Evolutionary conservation across 1,284 basidiomycete genomes (phyloP).

Genomic region (Apiotrichum mycotoxinovorans): DNA sequence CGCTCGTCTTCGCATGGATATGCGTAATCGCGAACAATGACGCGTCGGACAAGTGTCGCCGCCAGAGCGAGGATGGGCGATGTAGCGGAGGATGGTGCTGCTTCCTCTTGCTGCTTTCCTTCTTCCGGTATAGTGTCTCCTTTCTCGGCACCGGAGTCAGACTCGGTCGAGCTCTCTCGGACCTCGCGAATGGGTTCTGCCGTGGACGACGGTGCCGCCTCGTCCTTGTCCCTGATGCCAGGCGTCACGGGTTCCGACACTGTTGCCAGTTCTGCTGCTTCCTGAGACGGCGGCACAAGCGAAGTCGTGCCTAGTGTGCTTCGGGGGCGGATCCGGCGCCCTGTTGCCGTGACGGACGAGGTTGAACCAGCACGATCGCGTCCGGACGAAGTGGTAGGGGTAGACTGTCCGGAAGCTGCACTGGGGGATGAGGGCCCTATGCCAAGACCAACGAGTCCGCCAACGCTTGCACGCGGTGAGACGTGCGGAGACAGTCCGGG

Average conservation of each 20-base stretch:
- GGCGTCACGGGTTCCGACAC: neutral
- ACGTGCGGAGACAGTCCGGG: conserved; percentile 7
- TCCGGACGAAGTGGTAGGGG: neutral
- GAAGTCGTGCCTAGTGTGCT: conserved; percentile 11
- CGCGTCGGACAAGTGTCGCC: conserved; percentile 12
- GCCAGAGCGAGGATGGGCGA: neutral
- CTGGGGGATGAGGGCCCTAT: neutral
- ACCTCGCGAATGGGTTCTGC: neutral
- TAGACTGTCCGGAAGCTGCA: neutral
- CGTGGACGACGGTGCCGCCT: neutral
- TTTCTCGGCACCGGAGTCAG: no score
- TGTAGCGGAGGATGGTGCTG: neutral
- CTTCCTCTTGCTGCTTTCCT: neutral
- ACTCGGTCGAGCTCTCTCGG: neutral
- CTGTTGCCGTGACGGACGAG: neutral
- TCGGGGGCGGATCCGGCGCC: conserved; percentile 7
- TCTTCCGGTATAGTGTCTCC: neutral
- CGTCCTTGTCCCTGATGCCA: no score
- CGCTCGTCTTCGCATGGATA: conserved; percentile 34
- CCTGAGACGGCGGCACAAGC: neutral
- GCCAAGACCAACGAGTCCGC: neutral
- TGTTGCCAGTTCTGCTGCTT: neutral
- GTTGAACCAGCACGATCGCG: conserved; percentile 9
- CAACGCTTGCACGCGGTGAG: neutral
- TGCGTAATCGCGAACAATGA: conserved; percentile 43